These are phyloP conservation scores for Salix koriyanagi DNA, from an alignment of 345 rosid genomes.

Conservation along the genomic window DNA sequence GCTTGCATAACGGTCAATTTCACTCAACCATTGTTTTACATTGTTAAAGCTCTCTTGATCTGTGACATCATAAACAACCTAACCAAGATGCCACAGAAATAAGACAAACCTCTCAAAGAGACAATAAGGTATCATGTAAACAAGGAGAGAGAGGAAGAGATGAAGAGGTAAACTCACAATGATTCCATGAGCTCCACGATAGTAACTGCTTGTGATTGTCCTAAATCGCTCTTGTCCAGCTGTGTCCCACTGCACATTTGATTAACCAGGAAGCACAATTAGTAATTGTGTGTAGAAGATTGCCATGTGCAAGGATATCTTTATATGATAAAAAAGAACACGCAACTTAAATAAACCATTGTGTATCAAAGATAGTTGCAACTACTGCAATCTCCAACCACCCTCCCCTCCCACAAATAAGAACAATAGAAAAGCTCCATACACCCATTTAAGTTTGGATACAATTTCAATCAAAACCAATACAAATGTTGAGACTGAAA, in stretches of 20 bases:
- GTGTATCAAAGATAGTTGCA: not conserved
- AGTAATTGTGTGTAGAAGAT: not conserved
- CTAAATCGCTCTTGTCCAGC: slow-evolving; percentile 38
- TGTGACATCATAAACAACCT: slow-evolving; percentile 80
- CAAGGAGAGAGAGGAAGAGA: not conserved
- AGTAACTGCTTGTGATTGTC: slow-evolving; percentile 38
- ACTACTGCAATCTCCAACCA: not conserved
- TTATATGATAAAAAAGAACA: not conserved
- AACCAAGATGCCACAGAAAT: slow-evolving; percentile 3
- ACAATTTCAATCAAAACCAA: not conserved
- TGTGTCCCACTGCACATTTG: slow-evolving; percentile 31
- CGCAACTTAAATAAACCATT: not conserved
- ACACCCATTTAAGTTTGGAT: not conserved
- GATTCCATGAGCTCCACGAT: slow-evolving; percentile 35
- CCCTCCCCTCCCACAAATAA: not conserved
- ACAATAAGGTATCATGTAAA: not conserved
- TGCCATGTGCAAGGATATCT: not conserved
- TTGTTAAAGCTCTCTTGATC: slow-evolving; percentile 82
- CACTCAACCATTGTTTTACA: slow-evolving; percentile 73
- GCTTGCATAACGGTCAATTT: slow-evolving; percentile 77
- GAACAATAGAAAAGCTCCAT: not conserved
- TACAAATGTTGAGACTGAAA: not conserved
- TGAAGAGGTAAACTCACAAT: slow-evolving; percentile 14
- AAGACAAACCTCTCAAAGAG: not conserved
- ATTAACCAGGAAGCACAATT: not conserved